These are phyloP conservation scores for Starmerella roubikii DNA, from an alignment of 805 yeast species.

Conservation along the genomic window DNA sequence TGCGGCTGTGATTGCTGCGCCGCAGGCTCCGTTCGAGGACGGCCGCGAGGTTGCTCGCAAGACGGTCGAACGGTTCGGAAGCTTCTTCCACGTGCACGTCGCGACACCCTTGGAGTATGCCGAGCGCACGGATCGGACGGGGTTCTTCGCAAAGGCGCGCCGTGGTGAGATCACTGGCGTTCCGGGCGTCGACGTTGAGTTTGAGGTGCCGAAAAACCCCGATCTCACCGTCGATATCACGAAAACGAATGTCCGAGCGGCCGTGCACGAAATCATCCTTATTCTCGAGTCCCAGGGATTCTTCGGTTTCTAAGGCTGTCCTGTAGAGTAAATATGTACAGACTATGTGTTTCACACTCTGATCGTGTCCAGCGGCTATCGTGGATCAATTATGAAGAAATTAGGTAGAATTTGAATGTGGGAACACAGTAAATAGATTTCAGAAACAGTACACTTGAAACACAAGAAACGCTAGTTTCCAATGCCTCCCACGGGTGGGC, in stretches of 20 bases:
- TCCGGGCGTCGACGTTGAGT: conserved; percentile 36
- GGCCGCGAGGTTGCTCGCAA: conserved; percentile 34
- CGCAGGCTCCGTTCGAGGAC: conserved; percentile 35
- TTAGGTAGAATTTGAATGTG: too few species aligned
- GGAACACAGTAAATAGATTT: too few species aligned
- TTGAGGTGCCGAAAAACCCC: conserved; percentile 37
- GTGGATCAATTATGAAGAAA: too few species aligned
- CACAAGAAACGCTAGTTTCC: too few species aligned
- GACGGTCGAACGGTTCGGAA: conserved; percentile 36
- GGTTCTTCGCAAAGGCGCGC: conserved; percentile 35
- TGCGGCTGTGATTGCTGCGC: conserved; percentile 69
- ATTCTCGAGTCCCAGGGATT: conserved; percentile 74
- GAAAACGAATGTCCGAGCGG: conserved; percentile 47
- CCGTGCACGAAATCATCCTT: conserved; percentile 59
- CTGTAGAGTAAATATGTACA: neutral
- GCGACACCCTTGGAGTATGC: conserved; percentile 36
- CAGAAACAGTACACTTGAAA: too few species aligned
- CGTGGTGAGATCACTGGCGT: conserved; percentile 35
- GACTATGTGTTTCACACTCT: too few species aligned
- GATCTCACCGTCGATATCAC: conserved; percentile 45
- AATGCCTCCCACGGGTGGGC: too few species aligned
- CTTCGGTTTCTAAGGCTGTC: conserved; percentile 30
- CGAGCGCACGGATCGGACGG: conserved; percentile 37
- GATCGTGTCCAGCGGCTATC: too few species aligned
- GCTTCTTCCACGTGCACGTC: conserved; percentile 40